A percentile compares a stretch with the other conserved stretches of the same genome.
These are phyloP conservation scores for Russula sp. DNA, from an alignment of 768 basidiomycete species.

Conservation along the genomic window DNA sequence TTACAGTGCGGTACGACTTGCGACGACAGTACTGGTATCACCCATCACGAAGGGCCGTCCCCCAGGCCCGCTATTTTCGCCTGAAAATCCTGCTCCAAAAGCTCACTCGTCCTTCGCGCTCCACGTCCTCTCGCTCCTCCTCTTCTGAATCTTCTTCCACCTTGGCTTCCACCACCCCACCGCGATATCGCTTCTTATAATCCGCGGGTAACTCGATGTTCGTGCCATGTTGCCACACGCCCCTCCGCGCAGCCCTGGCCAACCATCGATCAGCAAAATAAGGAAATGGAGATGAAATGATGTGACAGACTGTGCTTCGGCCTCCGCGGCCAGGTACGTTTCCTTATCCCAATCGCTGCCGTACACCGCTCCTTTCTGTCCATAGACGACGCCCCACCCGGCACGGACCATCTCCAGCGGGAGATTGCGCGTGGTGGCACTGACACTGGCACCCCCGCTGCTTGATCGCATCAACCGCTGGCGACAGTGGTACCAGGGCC, in stretches of 20 bases:
- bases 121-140: background rate
- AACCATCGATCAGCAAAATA: background rate
- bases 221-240: conserved; percentile 34
- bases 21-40: too few relatives aligned
- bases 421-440: conserved; percentile 23
- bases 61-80: background rate
- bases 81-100: background rate
- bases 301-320: conserved; percentile 53
- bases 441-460: background rate
- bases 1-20: too few relatives aligned
- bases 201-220: conserved; percentile 36
- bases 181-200: conserved; percentile 34
- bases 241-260: conserved; percentile 25
- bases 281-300: background rate
- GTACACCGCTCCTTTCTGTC: conserved; percentile 73
- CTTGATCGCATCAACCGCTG: conserved; percentile 39
- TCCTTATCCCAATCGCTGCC: conserved; percentile 67
- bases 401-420: conserved; percentile 70
- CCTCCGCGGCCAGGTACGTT: conserved; percentile 52
- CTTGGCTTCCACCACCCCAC: background rate
- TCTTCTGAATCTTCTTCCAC: background rate
- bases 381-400: conserved; percentile 72
- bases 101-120: background rate
- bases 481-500: conserved; percentile 36
- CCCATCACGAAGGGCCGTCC: background rate